Conservation (phyloP, 441 rosid genomes). For the Sinapis alba region DNA sequence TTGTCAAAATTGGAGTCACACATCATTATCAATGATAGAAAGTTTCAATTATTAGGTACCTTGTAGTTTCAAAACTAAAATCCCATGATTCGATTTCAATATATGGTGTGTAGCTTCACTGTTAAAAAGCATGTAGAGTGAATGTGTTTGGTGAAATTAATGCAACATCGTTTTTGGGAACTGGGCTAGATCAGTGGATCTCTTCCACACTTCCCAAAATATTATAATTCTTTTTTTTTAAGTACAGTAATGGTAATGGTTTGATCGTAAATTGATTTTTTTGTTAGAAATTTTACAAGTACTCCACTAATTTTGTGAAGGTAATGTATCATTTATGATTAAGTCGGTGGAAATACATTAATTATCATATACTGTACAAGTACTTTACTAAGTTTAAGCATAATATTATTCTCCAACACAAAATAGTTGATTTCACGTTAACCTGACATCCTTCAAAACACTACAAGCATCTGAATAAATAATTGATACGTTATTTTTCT, state of each 20-base stretch:
- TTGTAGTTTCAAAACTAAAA: not conserved
- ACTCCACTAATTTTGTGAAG: not conserved
- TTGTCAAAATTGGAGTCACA: not conserved
- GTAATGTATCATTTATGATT: too few species aligned
- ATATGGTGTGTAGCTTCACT: not conserved
- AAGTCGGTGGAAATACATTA: not conserved
- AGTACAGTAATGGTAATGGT: not conserved
- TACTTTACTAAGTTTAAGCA: not conserved
- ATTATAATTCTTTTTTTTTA: not conserved
- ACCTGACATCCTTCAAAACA: not conserved
- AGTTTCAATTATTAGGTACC: not conserved
- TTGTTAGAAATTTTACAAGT: not conserved
- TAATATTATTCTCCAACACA: not conserved
- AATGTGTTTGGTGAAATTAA: constrained; percentile 19
- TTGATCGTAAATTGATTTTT: constrained; percentile 2
- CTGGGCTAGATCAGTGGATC: constrained; percentile 19
- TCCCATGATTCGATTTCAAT: not conserved
- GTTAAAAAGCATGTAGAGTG: not conserved
- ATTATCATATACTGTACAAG: not conserved
- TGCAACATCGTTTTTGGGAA: constrained; percentile 25
- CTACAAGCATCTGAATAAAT: not conserved
- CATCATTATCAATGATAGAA: not conserved
- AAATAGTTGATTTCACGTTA: not conserved
- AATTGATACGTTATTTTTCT: not conserved
- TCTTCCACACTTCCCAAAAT: constrained; percentile 6